phyloP scores from a whole-genome alignment of 129 eudicot species.

The Flaveria trinervia region DNA sequence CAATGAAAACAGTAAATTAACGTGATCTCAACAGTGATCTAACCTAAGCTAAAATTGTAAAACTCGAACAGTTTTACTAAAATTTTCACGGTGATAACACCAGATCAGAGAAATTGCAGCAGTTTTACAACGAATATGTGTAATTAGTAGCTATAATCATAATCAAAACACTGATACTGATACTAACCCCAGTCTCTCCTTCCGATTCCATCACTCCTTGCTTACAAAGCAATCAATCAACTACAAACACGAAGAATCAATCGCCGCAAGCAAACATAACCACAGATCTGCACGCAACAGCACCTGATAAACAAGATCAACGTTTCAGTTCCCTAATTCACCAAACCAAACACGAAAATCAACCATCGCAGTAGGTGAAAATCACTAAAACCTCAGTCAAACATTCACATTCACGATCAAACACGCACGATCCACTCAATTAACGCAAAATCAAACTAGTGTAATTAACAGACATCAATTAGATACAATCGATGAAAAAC shows the following conservation, averaged over 20 bases:
- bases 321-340: constrained; percentile 16
- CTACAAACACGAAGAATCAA: constrained; percentile 12
- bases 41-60: constrained; percentile 17
- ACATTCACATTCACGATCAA: neutral
- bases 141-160: neutral
- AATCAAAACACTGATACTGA: neutral
- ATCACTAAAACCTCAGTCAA: constrained; percentile 9
- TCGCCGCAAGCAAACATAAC: constrained; percentile 44
- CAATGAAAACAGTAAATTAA: neutral
- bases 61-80: constrained; percentile 14
- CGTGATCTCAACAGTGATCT: constrained; percentile 12
- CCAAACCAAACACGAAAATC: neutral
- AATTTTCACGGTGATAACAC: neutral
- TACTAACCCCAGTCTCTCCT: constrained; percentile 78
- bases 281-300: constrained; percentile 23
- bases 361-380: neutral
- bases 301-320: constrained; percentile 7
- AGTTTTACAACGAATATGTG: constrained; percentile 10
- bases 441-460: neutral
- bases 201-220: constrained; percentile 64
- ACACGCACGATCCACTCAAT: neutral
- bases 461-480: neutral
- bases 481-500: constrained; percentile 21
- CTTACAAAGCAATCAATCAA: constrained; percentile 29
- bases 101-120: constrained; percentile 9